Percentiles rank a stretch among this genome's conserved stretches.
Evolutionary conservation across 345 rosid genomes (phyloP).

Genomic region (Mallotus nudiflorus): DNA sequence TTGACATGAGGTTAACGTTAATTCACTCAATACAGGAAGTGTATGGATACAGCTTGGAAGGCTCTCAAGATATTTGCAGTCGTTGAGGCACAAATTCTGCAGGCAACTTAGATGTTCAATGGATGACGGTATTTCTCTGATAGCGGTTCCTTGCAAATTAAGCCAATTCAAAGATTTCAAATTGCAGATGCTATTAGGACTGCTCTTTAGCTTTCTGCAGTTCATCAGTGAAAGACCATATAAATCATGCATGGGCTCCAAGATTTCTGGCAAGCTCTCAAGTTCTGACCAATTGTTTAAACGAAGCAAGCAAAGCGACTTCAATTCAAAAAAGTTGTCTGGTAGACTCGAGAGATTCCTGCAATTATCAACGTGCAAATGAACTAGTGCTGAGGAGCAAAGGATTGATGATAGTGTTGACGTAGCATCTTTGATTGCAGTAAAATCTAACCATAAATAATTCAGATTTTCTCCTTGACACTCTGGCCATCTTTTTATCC

Average conservation of each 20-base stretch:
- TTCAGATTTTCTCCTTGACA: no score
- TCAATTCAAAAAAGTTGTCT: neutral
- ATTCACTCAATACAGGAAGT: neutral
- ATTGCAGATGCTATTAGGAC: neutral
- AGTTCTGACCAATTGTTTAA: neutral
- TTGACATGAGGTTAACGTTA: no score
- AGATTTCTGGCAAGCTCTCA: constrained; percentile 6
- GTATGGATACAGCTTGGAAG: no score
- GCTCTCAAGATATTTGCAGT: neutral
- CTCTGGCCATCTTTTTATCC: no score
- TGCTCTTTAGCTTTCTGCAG: no score
- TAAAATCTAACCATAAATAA: no score
- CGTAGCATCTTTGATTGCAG: no score
- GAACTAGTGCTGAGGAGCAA: no score
- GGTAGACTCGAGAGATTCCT: neutral
- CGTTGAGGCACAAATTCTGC: neutral
- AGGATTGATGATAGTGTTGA: no score
- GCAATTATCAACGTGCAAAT: no score
- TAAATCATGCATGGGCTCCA: neutral
- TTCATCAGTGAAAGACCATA: no score
- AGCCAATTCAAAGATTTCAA: neutral
- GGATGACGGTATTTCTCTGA: neutral
- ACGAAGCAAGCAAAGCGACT: neutral
- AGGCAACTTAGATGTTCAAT: neutral
- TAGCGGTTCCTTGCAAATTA: neutral